These are phyloP conservation scores for Hymenoscyphus albidus DNA, from an alignment of 2,329 filamentous ascomycete species.

Conservation along the genomic window DNA sequence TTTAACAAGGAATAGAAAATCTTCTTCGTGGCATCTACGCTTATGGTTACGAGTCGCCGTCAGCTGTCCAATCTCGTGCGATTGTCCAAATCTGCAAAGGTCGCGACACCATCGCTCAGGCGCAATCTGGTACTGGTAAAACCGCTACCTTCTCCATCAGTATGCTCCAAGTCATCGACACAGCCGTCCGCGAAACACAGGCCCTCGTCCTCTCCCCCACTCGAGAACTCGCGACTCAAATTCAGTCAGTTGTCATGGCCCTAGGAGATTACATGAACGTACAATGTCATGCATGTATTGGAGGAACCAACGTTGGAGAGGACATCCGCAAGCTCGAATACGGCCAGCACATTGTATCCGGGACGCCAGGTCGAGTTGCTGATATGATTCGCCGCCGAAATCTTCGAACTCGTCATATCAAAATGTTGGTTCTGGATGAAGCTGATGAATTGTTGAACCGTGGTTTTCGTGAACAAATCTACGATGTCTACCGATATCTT, in stretches of 20 bases:
- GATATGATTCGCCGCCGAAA: slow-evolving; percentile 76
- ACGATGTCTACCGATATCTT: slow-evolving; percentile 96
- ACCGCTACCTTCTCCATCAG: slow-evolving; percentile 96
- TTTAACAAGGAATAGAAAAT: slow-evolving; percentile 58
- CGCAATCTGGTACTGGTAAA: slow-evolving; percentile 99
- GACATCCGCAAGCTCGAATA: slow-evolving; percentile 98
- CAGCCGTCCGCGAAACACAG: slow-evolving; percentile 86
- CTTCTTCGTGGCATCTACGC: slow-evolving; percentile 96
- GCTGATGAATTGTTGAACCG: slow-evolving; percentile 81
- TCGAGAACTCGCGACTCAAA: slow-evolving; percentile 94
- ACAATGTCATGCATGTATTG: slow-evolving; percentile 97
- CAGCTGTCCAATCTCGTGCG: slow-evolving; percentile 93
- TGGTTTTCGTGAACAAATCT: slow-evolving; percentile 97
- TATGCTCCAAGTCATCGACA: slow-evolving; percentile 94
- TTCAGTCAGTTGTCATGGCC: slow-evolving; percentile 98
- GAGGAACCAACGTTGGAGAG: slow-evolving; percentile 95
- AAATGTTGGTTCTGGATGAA: slow-evolving; percentile 74
- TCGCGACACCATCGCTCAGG: slow-evolving; percentile 97
- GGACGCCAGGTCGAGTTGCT: slow-evolving; percentile 93
- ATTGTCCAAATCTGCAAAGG: slow-evolving; percentile 99
- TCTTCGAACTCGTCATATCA: slow-evolving; percentile 69
- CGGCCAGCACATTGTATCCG: slow-evolving; percentile 95
- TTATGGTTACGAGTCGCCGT: slow-evolving; percentile 97
- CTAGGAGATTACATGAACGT: slow-evolving; percentile 99
- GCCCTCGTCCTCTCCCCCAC: slow-evolving; percentile 94